These are phyloP conservation scores for Colletotrichum sp. DNA, from an alignment of 2,329 filamentous ascomycete genomes.

Conservation along the genomic window DNA sequence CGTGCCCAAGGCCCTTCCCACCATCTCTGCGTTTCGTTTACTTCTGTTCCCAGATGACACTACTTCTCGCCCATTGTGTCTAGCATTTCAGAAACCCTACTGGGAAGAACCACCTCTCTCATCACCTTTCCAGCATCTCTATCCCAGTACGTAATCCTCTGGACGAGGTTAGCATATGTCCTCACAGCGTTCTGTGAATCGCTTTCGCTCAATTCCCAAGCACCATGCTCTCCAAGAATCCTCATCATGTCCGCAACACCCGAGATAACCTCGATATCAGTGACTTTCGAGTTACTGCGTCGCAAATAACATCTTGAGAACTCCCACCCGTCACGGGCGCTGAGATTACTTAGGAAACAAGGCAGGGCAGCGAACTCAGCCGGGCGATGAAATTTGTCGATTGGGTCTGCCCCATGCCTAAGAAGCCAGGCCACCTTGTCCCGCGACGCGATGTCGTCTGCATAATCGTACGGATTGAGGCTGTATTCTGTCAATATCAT, in stretches of 20 bases:
- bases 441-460: neutral
- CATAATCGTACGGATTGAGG: neutral
- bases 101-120: neutral
- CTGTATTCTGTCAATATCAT: neutral
- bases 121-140: accelerated
- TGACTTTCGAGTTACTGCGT: neutral
- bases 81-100: neutral
- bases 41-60: neutral
- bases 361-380: neutral
- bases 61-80: neutral
- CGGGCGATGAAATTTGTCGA: neutral
- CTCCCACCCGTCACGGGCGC: accelerated
- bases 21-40: neutral
- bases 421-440: neutral
- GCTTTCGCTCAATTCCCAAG: neutral
- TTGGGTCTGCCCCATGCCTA: neutral
- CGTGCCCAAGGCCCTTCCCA: too few relatives aligned
- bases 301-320: too few relatives aligned
- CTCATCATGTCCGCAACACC: neutral
- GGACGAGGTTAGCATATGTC: neutral
- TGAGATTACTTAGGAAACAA: neutral
- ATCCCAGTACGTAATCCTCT: neutral
- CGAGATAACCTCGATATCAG: neutral
- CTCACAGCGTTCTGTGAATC: neutral
- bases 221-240: neutral